These are phyloP conservation scores for Monosporascus cannonballus DNA, from an alignment of 2,329 filamentous ascomycete species.

Conservation along the genomic window DNA sequence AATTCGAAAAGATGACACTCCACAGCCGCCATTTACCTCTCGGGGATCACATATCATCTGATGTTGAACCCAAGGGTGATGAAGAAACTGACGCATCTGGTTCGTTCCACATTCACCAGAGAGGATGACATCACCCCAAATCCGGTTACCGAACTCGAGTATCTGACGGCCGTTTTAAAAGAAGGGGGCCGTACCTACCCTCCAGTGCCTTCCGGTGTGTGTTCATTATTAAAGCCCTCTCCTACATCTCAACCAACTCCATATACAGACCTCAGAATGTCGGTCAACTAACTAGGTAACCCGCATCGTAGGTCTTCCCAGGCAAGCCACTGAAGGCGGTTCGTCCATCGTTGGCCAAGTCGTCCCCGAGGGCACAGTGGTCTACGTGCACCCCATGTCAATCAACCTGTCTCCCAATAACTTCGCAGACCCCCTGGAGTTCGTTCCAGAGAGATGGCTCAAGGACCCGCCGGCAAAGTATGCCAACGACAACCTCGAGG, in stretches of 20 bases:
- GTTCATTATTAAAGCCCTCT: too few species aligned
- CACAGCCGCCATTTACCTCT: conserved; percentile 34
- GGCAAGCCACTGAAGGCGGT: conserved; percentile 1
- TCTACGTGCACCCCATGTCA: conserved; percentile 5
- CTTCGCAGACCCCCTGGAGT: conserved; percentile 8
- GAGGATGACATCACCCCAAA: conserved; percentile 14
- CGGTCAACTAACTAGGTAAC: not conserved
- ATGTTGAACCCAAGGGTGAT: conserved; percentile 17
- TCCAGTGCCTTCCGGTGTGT: conserved; percentile 2
- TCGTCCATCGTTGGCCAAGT: conserved; percentile 4
- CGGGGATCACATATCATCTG: conserved; percentile 24
- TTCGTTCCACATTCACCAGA: conserved; percentile 16
- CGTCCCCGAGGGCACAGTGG: conserved; percentile 8
- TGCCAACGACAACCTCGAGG: conserved; percentile 1
- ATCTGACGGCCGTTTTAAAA: conserved; percentile 6
- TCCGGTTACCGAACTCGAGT: conserved; percentile 2
- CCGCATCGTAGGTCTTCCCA: not conserved
- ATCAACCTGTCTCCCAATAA: conserved; percentile 3
- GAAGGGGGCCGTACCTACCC: conserved; percentile 10
- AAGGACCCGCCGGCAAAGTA: conserved; percentile 2
- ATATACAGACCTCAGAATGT: not conserved
- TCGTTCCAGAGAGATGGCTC: conserved; percentile 12
- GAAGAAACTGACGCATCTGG: conserved; percentile 11
- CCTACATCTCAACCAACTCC: too few species aligned
- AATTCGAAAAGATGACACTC: too few species aligned